Conservation (phyloP, 805 yeast genomes). For the Candida lessepsii region DNA sequence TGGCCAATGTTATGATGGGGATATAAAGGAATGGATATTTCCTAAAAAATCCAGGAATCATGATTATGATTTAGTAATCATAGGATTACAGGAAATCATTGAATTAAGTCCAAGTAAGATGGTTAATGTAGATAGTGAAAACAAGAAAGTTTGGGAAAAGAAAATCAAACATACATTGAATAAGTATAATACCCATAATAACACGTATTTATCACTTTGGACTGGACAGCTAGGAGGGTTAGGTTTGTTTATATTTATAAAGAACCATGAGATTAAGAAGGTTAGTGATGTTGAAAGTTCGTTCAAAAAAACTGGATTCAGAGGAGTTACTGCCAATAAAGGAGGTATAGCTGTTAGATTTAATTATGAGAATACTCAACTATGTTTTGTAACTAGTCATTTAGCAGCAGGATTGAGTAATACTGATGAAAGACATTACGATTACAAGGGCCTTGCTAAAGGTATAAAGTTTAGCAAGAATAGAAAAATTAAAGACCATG, state of each 20-base stretch:
- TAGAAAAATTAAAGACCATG: conserved; percentile 62
- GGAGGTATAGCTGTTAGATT: conserved; percentile 79
- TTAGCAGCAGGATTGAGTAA: conserved; percentile 90
- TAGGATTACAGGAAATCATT: conserved; percentile 84
- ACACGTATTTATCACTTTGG: conserved; percentile 57
- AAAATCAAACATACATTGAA: conserved; percentile 51
- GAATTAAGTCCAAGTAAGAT: conserved; percentile 83
- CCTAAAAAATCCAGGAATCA: conserved; percentile 47
- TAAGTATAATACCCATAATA: conserved; percentile 31
- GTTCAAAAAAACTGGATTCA: conserved; percentile 87
- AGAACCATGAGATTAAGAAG: conserved; percentile 48
- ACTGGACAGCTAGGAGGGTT: conserved; percentile 87
- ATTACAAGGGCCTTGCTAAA: conserved; percentile 74
- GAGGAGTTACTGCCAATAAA: conserved; percentile 82
- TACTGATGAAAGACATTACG: conserved; percentile 79
- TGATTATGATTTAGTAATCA: conserved; percentile 68
- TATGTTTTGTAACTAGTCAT: conserved; percentile 84
- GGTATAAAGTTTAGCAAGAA: conserved; percentile 64
- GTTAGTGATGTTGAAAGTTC: conserved; percentile 67
- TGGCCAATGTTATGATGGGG: conserved; percentile 45
- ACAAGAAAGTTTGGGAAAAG: conserved; percentile 63
- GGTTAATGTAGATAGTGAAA: conserved; percentile 69
- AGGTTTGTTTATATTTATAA: conserved; percentile 65
- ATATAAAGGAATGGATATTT: conserved; percentile 44
- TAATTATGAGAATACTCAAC: conserved; percentile 59